Conservation (phyloP, 2,329 filamentous ascomycete genomes). For the Chaetomium strumarium region DNA sequence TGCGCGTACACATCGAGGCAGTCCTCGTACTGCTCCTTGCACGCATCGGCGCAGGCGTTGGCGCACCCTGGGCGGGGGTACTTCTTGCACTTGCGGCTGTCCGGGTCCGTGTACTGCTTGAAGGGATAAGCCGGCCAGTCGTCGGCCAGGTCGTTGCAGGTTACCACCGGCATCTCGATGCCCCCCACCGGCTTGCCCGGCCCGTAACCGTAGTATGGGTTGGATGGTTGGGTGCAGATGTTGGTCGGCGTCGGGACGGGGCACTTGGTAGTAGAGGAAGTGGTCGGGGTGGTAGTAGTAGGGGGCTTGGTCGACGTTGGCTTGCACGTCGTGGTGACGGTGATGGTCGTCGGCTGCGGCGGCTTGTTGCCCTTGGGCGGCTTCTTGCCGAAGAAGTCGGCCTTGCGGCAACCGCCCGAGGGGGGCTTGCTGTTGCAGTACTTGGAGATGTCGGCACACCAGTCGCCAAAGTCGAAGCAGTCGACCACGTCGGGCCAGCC, state of each 20-base stretch:
- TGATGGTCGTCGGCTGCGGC: slow-evolving; percentile 16
- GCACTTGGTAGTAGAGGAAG: slow-evolving; percentile 27
- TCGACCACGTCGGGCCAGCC: slow-evolving; percentile 44
- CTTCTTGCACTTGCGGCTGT: slow-evolving; percentile 39
- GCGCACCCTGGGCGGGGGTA: slow-evolving; percentile 35
- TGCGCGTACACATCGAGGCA: slow-evolving; percentile 45
- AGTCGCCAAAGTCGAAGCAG: slow-evolving; percentile 46
- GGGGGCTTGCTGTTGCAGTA: slow-evolving; percentile 35
- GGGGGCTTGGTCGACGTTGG: slow-evolving; percentile 27
- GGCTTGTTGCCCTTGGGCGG: slow-evolving; percentile 34
- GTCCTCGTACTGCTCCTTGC: slow-evolving; percentile 45
- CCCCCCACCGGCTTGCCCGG: slow-evolving; percentile 53
- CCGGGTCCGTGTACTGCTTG: slow-evolving; percentile 46
- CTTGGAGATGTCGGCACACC: slow-evolving; percentile 41
- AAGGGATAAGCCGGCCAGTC: slow-evolving; percentile 41
- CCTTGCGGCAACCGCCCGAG: slow-evolving; percentile 33
- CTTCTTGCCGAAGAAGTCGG: slow-evolving; percentile 37
- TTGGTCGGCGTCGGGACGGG: slow-evolving; percentile 44
- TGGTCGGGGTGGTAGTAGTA: slow-evolving; percentile 20
- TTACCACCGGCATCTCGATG: slow-evolving; percentile 47
- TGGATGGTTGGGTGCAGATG: slow-evolving; percentile 49
- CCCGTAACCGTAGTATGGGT: slow-evolving; percentile 59
- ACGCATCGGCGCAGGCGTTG: slow-evolving; percentile 46
- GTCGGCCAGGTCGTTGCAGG: slow-evolving; percentile 46
- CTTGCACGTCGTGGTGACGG: slow-evolving; percentile 16